Evolutionary conservation across 1,284 basidiomycete species (phyloP), one percentile per base, ranked within the genome.

Genomic region (Baeospora myosura): DNA sequence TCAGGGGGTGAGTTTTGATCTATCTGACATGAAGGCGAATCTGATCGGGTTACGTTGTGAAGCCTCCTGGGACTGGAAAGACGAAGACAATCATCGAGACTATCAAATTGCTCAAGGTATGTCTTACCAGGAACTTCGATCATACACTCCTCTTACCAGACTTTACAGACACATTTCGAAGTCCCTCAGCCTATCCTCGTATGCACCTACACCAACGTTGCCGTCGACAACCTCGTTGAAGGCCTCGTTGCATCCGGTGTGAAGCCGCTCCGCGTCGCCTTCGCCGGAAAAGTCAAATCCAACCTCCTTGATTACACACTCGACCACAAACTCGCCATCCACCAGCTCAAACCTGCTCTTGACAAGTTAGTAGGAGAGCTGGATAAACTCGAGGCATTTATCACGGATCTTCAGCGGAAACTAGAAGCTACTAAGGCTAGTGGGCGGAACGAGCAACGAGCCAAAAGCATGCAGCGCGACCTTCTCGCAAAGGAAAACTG

Each of bases 31-130:
- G n/a, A n/a, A n/a, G n/a, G n/a, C n/a, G n/a, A n/a, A n/a, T n/a
- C n/a, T n/a, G n/a, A n/a, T n/a, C n/a, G n/a, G n/a, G n/a, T n/a
- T n/a, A n/a, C n/a, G n/a, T 38, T 40, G 42, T 44, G 11, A 50
- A 90, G 83, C 93, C 93, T 17, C 93, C 93, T 4, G 93, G 93
- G n/a, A 97, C 93, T 0, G 91, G 93, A 35, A 97, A 97, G 64
- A 95, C 92, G 1, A 82, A 85, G 54, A 95, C 93, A 0, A 91
- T 97, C 38, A 82, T 94, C 23, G 83, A 93, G 56, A 72, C 88
- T 1, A 73, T 93, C 51, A 78, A 78, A 50, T 62, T 97, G 21
- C 76, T 97, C 49, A 96, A 96, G 71, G 75, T 78, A 24, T 36
- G 60, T 47, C 11, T 10, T 39, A 37, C 20, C n/a, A 6, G 22